Evolutionary conservation across 352 stramenopile species (phyloP), one percentile per base, ranked within the genome.

Genomic region (Saprolegnia parasitica): DNA sequence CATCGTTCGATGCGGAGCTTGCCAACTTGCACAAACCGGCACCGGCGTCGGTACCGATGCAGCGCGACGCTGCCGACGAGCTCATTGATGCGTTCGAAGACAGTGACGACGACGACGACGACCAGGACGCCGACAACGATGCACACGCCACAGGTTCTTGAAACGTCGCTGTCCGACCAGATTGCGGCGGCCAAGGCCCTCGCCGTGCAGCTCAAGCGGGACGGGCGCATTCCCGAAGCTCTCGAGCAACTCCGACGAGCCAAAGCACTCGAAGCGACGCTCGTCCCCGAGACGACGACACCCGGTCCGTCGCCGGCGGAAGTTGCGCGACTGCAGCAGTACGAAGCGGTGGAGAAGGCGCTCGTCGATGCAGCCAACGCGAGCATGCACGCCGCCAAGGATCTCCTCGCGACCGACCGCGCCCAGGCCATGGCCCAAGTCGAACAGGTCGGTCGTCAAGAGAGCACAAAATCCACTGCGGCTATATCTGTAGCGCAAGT

Each of bases 311-410:
- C 58, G 11, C n/a, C 49, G 5, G 42, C 46, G 4, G 35, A 67
- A 4, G 20, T 18, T 10, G 20, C n/a, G 20, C 58, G 58, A 0
- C 13, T 29, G 21, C 9, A n/a, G 6, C 37, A 37, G 18, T 67
- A 39, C n/a, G 71, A 81, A 21, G 76, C 88, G 23, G 73, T 93
- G 4, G 86, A 93, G 58, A 66, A 81, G 26, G 24, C 89, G 20
- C 56, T 93, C 39, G 79, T 93, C 1, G 76, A 84, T 15, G 90
- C 87, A 72, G 81, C 74, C 13, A 91, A 93, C 54, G 65, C 75
- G 39, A 77, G 84, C 10, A 83, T 79, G 42, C 24, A 56, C 0
- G 52, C 80, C 29, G 81, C 84, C 24, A 87, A 87, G 46, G 79
- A 83, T 24, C 76, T 79, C 4, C 61, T 93, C 11, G 72, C 75